A percentile compares a stretch with the other conserved stretches of the same genome.
Conservation (phyloP, 176 grass and related monocot genomes). For the Poa annua region DNA sequence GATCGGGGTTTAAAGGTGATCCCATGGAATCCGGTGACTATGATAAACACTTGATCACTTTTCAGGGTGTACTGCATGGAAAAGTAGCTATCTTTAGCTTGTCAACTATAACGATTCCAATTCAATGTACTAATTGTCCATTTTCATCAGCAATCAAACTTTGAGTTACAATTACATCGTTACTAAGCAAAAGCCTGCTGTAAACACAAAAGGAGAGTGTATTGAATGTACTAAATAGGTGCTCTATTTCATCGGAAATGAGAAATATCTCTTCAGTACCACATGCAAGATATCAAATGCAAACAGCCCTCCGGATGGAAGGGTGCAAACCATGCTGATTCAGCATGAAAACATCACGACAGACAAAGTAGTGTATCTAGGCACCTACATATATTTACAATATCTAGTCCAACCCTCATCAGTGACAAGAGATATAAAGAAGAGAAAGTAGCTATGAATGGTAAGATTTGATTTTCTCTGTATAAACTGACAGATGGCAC, state of each 20-base stretch:
- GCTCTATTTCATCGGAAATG: not conserved
- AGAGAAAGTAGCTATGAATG: not conserved
- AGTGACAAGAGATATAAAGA: not conserved
- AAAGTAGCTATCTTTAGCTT: not conserved
- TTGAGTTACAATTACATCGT: not conserved
- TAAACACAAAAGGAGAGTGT: not conserved
- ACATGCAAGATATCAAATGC: not conserved
- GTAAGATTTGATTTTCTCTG: not conserved
- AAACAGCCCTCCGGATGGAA: not conserved
- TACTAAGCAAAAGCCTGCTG: not conserved
- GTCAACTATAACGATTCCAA: conserved; percentile 14
- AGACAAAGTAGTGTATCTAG: not conserved
- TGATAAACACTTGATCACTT: not conserved
- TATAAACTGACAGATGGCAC: not conserved
- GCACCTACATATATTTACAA: not conserved
- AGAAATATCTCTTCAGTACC: not conserved
- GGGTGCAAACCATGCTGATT: not conserved
- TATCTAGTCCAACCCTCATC: not conserved
- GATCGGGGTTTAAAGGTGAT: not conserved
- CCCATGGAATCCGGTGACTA: not conserved
- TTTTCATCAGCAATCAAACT: not conserved
- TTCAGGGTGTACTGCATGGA: not conserved
- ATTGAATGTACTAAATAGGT: not conserved
- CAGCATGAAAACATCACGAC: not conserved
- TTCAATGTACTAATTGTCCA: not conserved